Percentiles rank a stretch among this genome's conserved stretches.
Evolutionary conservation across 768 basidiomycete species (phyloP).

Genomic region (Hericium coralloides): DNA sequence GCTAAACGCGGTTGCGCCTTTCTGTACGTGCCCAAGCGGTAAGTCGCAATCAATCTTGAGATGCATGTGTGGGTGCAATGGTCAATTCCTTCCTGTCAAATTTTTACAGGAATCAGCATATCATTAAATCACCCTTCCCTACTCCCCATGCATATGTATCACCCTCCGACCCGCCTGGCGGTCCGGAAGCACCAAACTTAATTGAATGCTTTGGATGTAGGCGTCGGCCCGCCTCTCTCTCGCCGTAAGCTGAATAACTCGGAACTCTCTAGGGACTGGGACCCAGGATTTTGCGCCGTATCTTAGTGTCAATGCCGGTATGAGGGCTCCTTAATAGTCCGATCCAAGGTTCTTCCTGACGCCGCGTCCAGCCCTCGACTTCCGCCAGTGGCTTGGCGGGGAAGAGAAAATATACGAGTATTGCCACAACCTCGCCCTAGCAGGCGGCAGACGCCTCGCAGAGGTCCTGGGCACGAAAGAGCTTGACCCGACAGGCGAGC

Average conservation of each 20-base stretch:
- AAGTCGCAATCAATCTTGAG: conserved; percentile 5
- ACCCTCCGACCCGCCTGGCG: conserved; percentile 28
- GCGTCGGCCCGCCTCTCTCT: conserved; percentile 15
- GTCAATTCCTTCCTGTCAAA: background rate
- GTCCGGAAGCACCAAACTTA: conserved; percentile 28
- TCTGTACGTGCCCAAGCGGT: conserved; percentile 67
- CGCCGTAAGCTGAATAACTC: background rate
- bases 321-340: conserved; percentile 3
- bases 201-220: conserved; percentile 43
- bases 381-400: conserved; percentile 67
- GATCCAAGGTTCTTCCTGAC: background rate
- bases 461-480: conserved; percentile 51
- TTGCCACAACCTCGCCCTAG: conserved; percentile 57
- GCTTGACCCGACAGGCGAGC: conserved; percentile 45
- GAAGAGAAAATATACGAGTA: conserved; percentile 65
- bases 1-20: conserved; percentile 59
- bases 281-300: conserved; percentile 48
- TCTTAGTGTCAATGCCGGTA: conserved; percentile 48
- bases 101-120: conserved; percentile 48
- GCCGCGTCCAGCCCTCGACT: conserved; percentile 48
- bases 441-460: conserved; percentile 55
- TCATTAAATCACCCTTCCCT: conserved; percentile 51
- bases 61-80: background rate
- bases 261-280: conserved; percentile 45
- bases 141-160: conserved; percentile 46